Evolutionary conservation across 1,284 basidiomycete genomes (phyloP).

Genomic region (Trametes versicolor): DNA sequence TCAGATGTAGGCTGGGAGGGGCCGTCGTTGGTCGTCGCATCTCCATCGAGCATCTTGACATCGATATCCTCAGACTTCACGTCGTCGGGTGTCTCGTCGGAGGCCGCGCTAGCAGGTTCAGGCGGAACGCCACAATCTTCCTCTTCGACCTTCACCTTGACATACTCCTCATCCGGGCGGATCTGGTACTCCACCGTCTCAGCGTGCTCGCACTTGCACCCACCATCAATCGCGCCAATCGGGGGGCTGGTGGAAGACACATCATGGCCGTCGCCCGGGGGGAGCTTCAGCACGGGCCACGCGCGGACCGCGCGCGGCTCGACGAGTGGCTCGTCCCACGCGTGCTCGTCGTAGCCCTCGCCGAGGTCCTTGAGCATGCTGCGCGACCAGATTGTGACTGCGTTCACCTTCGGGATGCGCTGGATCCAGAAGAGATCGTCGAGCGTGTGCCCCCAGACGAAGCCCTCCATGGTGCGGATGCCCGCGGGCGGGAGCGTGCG

Average conservation of each 20-base stretch:
- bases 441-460: constrained; percentile 47
- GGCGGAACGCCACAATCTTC: not conserved
- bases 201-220: constrained; percentile 25
- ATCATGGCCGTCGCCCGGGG: constrained; percentile 10
- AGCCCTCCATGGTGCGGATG: constrained; percentile 41
- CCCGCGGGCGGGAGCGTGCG: constrained; percentile 40
- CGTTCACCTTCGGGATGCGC: constrained; percentile 39
- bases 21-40: not conserved
- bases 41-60: not conserved
- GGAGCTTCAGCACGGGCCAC: constrained; percentile 40
- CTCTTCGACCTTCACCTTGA: not conserved
- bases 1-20: not conserved
- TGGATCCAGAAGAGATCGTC: constrained; percentile 45
- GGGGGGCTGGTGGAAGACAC: constrained; percentile 9
- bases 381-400: constrained; percentile 45
- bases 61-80: not conserved
- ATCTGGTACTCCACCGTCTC: constrained; percentile 22
- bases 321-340: constrained; percentile 35
- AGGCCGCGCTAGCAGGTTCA: not conserved
- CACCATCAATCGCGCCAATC: constrained; percentile 24
- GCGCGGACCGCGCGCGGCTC: constrained; percentile 35
- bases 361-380: constrained; percentile 48
- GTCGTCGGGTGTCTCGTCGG: not conserved
- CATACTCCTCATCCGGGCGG: constrained; percentile 18
- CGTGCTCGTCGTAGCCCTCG: constrained; percentile 39